Evolutionary conservation across 2,329 filamentous ascomycete genomes (phyloP), one percentile per base, ranked within the genome.

Genomic region (Aspergillus quadrilineatus): DNA sequence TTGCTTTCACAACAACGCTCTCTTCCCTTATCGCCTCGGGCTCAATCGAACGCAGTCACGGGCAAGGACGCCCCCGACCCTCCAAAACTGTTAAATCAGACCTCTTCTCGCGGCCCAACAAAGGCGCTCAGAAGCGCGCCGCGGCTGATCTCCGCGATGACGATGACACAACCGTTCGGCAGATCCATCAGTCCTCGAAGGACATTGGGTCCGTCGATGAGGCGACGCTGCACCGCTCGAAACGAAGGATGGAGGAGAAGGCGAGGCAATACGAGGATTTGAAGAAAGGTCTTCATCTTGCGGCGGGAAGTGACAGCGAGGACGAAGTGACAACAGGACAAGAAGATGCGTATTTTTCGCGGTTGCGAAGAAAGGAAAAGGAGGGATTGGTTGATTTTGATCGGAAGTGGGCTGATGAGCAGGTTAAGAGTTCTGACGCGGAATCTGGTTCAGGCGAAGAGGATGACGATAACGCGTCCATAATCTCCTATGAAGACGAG

Each of bases 401-500:
- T 74, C 82, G 88, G 59, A 99, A 97, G 77, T 97, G 94, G 92
- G 91, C 89, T 0, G 90, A 96, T 69, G 79, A 86, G 53, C 74
- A 72, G 3, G 67, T 68, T 1, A 74, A 73, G 22, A 73, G 74
- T 4, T 8, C 68, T 1, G 69, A 69, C 29, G 3, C 9, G n/a
- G 43, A 5, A 79, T 56, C 58, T 77, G 77, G 12, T 39, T 50
- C 6, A 0, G 71, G 70, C 1, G 71, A 74, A 1, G 75, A 76
- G 2, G 74, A 75, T 3, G 75, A 77, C 14, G 77, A 77, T 43
- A 74, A 79, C 44, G 78, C 81, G 28, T 88, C 92, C 53, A 73
- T 89, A n/a, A 78, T 97, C 4, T 92, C 97, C 63, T 95, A 90
- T 70, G 83, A 88, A 51, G 94, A 99, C 73, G 94, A 97, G 68